Percentiles rank a stretch among this genome's conserved stretches.
These are phyloP conservation scores for Colletotrichum tamarilloi DNA, from an alignment of 2,329 filamentous ascomycete species.

Conservation along the genomic window DNA sequence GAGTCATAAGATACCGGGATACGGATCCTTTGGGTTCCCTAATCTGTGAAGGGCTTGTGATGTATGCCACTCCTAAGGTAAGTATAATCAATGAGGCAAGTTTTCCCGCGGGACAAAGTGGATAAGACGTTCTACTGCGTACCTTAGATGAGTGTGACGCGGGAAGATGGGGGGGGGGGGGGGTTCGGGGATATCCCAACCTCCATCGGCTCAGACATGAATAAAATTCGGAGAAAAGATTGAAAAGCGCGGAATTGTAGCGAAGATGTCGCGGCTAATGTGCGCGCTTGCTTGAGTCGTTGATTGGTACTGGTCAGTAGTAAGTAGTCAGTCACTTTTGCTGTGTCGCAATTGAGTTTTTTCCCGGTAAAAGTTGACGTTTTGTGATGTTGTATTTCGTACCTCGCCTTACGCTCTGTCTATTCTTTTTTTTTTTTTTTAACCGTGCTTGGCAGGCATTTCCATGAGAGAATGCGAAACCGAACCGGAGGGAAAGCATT, in stretches of 20 bases:
- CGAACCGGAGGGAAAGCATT: neutral
- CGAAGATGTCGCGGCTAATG: too few relatives aligned
- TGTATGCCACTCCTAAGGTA: too few relatives aligned
- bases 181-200: neutral
- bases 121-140: too few relatives aligned
- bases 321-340: neutral
- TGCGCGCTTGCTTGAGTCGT: too few relatives aligned
- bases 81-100: too few relatives aligned
- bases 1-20: slow-evolving; percentile 11
- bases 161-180: neutral
- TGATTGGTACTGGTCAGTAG: neutral
- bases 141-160: too few relatives aligned
- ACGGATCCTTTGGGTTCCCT: neutral
- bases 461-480: neutral
- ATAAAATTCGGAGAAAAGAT: too few relatives aligned
- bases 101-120: neutral
- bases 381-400: too few relatives aligned
- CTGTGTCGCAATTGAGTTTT: neutral
- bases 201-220: neutral
- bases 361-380: neutral
- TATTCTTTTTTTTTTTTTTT: neutral
- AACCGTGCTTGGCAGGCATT: neutral
- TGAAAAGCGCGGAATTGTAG: too few relatives aligned
- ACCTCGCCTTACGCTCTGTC: neutral
- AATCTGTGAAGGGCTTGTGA: too few relatives aligned